phyloP scores from a whole-genome alignment of 2,329 filamentous ascomycete genomes.

The Calonectria fujianensis region DNA sequence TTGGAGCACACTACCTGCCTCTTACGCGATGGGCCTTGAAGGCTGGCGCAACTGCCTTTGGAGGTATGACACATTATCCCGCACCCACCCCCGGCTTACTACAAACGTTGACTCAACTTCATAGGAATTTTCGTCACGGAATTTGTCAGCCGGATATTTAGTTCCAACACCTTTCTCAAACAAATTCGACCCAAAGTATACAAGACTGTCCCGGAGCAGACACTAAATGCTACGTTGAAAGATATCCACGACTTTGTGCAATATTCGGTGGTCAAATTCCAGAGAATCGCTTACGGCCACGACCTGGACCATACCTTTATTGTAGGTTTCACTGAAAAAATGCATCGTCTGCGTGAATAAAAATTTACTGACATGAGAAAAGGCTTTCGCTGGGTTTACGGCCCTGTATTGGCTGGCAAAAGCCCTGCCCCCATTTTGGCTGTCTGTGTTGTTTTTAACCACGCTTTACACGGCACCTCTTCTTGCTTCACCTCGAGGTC shows the following conservation, averaged over 20 bases:
- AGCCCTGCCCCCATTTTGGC: neutral
- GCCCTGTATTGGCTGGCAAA: neutral
- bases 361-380: neutral
- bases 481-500: neutral
- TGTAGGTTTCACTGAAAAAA: neutral
- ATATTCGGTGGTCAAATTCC: neutral
- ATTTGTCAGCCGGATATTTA: neutral
- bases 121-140: neutral
- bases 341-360: neutral
- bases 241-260: slow-evolving; percentile 3
- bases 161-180: neutral
- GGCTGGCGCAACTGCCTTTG: neutral
- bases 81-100: too few relatives aligned
- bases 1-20: neutral
- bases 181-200: neutral
- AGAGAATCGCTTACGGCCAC: neutral
- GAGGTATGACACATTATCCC: neutral
- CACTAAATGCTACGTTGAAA: neutral
- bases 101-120: neutral
- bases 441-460: neutral
- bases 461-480: neutral
- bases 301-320: neutral
- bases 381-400: neutral
- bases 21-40: neutral
- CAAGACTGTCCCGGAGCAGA: neutral